A percentile compares a stretch with the other conserved stretches of the same genome.
phyloP scores from a whole-genome alignment of 2,329 filamentous ascomycete genomes.

The Talaromyces sp. region DNA sequence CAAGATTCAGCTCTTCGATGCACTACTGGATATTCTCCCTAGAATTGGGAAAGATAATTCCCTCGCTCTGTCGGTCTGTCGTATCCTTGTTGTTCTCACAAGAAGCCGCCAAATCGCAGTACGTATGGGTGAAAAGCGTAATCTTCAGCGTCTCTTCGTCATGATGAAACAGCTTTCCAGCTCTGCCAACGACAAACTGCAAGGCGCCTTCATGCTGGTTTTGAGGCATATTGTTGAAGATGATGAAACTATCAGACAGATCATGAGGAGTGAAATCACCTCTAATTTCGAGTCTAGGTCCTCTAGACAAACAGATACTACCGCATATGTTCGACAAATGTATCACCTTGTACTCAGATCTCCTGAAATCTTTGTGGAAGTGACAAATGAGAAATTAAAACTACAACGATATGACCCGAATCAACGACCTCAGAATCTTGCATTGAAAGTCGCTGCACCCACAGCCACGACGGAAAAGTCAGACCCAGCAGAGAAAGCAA shows the following conservation, averaged over 20 bases:
- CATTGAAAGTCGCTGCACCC: slow-evolving; percentile 48
- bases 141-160: slow-evolving; percentile 83
- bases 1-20: slow-evolving; percentile 67
- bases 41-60: slow-evolving; percentile 82
- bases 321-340: slow-evolving; percentile 69
- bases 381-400: slow-evolving; percentile 79
- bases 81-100: slow-evolving; percentile 83
- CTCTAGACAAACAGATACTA: slow-evolving; percentile 61
- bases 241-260: slow-evolving; percentile 80
- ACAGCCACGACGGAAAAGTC: slow-evolving; percentile 19
- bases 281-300: slow-evolving; percentile 63
- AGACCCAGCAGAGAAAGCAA: slow-evolving; percentile 28
- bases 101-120: slow-evolving; percentile 70
- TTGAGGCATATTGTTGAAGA: slow-evolving; percentile 93
- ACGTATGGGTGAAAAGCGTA: slow-evolving; percentile 77
- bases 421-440: slow-evolving; percentile 50
- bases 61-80: slow-evolving; percentile 75
- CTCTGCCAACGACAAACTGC: slow-evolving; percentile 69
- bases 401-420: slow-evolving; percentile 59
- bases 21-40: slow-evolving; percentile 77
- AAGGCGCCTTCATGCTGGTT: slow-evolving; percentile 74
- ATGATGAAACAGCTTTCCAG: slow-evolving; percentile 92
- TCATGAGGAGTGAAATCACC: slow-evolving; percentile 86
- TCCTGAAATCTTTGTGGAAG: slow-evolving; percentile 80
- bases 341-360: slow-evolving; percentile 75